Evolutionary conservation across 371 early-diverging fungal species (phyloP), one percentile per base, ranked within the genome.

Genomic region (Dichotomocladium elegans): DNA sequence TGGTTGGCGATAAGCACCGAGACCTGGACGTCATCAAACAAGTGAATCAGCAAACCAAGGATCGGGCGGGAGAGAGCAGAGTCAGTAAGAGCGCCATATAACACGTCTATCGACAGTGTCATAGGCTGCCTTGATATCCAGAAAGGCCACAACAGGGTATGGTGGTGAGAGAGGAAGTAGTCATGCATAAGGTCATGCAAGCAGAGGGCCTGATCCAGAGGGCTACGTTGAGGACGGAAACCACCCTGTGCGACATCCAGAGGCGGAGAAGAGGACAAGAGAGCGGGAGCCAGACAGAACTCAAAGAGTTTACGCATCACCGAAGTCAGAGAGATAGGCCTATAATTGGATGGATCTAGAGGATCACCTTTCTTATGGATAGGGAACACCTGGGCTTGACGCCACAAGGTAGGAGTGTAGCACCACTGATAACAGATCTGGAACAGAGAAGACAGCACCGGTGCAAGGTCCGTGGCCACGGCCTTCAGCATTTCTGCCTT

Each of bases 161-260:
- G n/a, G n/a, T 37, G 10, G n/a, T 19, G 2, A 15, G 9, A 5
- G 11, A 3, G 12, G 11, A 10, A 21, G 46, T 53, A 21, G 7
- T 22, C 6, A 22, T 27, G 14, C 15, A 30, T 34, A 7, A 62
- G 24, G 15, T 60, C 61, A 25, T 60, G 65, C 0, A 64, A 54
- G 37, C 58, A 61, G 0, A 64, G 28, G 2, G 63, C 61, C 50
- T 64, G 68, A 25, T 63, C 65, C 1, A 68, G 47, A 14, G 64
- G 34, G 50, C 66, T 50, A 6, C 63, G 51, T 2, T 37, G 28
- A 7, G 40, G 41, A 2, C 60, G 60, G 29, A 72, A 72, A 5
- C 68, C 65, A 41, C 63, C 68, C 51, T 72, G 66, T 1, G 59
- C 65, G 0, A 56, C 15, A 27, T 71, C 49, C 4, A 58, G 22